Base-by-base conservation (phyloP, 208 protist genomes). In the Leishmania tarentolae region DNA sequence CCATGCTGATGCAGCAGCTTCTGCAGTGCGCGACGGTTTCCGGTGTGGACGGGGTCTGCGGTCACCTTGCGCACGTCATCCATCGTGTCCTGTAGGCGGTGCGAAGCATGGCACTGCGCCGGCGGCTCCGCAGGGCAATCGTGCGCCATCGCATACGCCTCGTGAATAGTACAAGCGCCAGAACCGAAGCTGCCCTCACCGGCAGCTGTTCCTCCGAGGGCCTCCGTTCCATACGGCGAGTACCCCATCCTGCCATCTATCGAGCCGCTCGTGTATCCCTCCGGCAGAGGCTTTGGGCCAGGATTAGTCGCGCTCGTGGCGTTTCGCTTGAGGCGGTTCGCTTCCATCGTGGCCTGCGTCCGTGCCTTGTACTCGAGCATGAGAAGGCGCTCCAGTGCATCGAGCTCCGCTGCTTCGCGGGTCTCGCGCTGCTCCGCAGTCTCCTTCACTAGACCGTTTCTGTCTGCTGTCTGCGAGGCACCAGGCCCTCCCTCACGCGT, bases 291-390 rank as follows among this genome's bases (percentile, higher is more conserved):
- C 73, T 85, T 75, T 28, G 92, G 86, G 24, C 88, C 83, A 31
- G 75, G 82, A 2, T 79, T 82, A 21, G 86, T 90, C 19, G 79
- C 83, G 71, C 86, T 80, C 65, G 88, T 68, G 1, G 84, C 80
- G 35, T 77, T 80, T 31, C 76, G 59, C 71, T 76, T 68, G 21
- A 93, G 80, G 6, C 83, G 84, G 53, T 96, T 87, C 65, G 88
- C 87, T 53, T 96, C 94, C 77, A 95, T 63, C 11, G 89, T 79
- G 2, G 88, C 89, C 74, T 90, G 88, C 59, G 93, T 91, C 35
- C 94, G 92, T 1, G 92, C 88, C 82, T 94, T 95, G 87, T 97
- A 92, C 86, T 97, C 94, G n/a, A 93, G 70, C 76, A 97, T 94
- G 31, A 97, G 92, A 69, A 97, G 88, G 15, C 92, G 88, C 86